These are phyloP conservation scores for Dimocarpus longan DNA, from an alignment of 345 rosid genomes.

Conservation along the genomic window DNA sequence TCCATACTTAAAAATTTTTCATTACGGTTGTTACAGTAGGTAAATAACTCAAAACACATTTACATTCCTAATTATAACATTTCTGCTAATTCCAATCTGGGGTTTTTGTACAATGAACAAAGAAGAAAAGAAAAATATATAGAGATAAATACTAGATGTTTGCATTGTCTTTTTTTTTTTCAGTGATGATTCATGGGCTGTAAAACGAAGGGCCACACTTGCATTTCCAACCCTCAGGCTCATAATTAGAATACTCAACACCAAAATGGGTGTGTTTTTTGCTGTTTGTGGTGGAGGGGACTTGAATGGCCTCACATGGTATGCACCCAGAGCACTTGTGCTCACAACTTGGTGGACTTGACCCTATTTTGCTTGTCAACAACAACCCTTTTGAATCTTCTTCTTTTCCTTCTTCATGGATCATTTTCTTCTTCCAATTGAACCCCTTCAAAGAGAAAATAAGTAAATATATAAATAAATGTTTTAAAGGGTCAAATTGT, in stretches of 20 bases:
- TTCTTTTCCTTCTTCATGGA: not conserved
- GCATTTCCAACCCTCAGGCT: constrained; percentile 92
- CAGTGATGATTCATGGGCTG: constrained; percentile 41
- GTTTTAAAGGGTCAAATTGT: too few species aligned
- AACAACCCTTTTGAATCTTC: not conserved
- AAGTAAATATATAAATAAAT: too few species aligned
- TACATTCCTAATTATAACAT: not conserved
- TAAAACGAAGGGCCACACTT: constrained; percentile 67
- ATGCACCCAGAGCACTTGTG: constrained; percentile 75
- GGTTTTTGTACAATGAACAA: not conserved
- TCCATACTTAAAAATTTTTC: not conserved
- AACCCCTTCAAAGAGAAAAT: not conserved
- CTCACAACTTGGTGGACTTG: constrained; percentile 78
- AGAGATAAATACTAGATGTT: not conserved
- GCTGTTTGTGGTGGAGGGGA: constrained; percentile 52
- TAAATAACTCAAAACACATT: not conserved
- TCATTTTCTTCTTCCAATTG: not conserved
- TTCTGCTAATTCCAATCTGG: not conserved
- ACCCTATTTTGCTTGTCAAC: constrained; percentile 53
- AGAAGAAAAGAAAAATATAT: not conserved
- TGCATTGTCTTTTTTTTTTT: not conserved
- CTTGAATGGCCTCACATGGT: constrained; percentile 78
- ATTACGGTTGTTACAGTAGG: not conserved
- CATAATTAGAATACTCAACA: constrained; percentile 67
- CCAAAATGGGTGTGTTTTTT: constrained; percentile 34